phyloP scores from a whole-genome alignment of 2,329 filamentous ascomycete species.

The Xylaria sp. region DNA sequence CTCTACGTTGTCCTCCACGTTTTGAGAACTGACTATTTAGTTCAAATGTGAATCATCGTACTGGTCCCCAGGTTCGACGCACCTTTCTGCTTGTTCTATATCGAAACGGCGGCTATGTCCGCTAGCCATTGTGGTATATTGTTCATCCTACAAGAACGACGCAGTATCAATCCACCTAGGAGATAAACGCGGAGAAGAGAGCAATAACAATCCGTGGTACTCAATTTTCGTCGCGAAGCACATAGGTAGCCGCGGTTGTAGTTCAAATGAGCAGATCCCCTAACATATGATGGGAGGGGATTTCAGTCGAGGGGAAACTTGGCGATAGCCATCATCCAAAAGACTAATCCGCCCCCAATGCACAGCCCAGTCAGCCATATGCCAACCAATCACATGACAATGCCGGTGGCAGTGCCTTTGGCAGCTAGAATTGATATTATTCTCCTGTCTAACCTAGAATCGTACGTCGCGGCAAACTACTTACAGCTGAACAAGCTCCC shows the following conservation, averaged over 20 bases:
- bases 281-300: no score
- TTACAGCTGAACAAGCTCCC: neutral
- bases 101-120: no score
- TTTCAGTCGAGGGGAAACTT: no score
- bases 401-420: neutral
- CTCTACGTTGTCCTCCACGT: neutral
- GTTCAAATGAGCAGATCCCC: no score
- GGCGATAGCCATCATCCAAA: neutral
- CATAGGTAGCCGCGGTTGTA: neutral
- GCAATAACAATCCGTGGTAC: neutral
- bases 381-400: neutral
- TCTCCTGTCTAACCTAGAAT: neutral
- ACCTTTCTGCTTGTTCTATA: neutral
- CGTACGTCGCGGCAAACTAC: neutral
- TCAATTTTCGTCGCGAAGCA: neutral
- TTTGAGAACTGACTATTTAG: neutral
- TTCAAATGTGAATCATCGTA: neutral
- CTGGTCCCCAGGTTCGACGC: neutral
- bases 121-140: neutral
- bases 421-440: neutral
- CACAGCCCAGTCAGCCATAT: neutral
- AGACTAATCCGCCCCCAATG: neutral
- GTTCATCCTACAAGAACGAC: neutral
- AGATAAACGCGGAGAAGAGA: neutral
- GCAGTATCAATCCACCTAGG: neutral